Evolutionary conservation across 2,329 filamentous ascomycete genomes (phyloP), one percentile per base, ranked within the genome.

Genomic region (Penicillium crustosum): DNA sequence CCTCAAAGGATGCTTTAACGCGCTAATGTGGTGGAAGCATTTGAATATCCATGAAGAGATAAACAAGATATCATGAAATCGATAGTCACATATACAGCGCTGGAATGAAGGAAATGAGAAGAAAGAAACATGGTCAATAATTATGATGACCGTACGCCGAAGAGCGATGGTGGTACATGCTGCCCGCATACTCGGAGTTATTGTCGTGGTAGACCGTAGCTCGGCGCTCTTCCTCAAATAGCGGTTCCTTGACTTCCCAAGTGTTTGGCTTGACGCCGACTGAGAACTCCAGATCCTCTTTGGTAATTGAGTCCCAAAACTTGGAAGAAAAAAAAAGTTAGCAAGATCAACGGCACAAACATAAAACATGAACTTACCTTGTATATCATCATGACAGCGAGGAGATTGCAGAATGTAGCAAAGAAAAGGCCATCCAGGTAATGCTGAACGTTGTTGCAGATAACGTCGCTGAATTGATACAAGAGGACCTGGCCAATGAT

Each of bases 281-380:
- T 3, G 92, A 96, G 77, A 99, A 99, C 74, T 99, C 94, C 65
- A 99, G 88, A 75, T 99, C 94, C 78, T 99, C 94, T 72, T 90
- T 92, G 23, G 94, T 99, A 75, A 99, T 99, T 17, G 93, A 97
- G 73, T 99, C 94, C 94, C 94, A 99, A 81, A 96, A 99, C 92
- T 94, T n/a, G n/a, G 66, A 53, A 45, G n/a, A 67, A 53, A 45
- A 19, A n/a, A 57, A 43, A 15, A 6, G 64, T 78, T 69, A 78
- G 73, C 17, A 41, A 38, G n/a, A 29, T 9, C 6, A n/a, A 25
- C n/a, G 13, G 7, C 2, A n/a, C 4, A 49, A 38, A 1, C 15
- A 13, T 33, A 23, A 31, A 33, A 36, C 49, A 42, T 41, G 13
- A 53, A 70, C 79, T 61, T 76, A 88, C 91, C 89, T 99, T 99